A percentile compares a stretch with the other conserved stretches of the same genome.
phyloP scores from a whole-genome alignment of 345 rosid genomes.

The Alliaria petiolata region DNA sequence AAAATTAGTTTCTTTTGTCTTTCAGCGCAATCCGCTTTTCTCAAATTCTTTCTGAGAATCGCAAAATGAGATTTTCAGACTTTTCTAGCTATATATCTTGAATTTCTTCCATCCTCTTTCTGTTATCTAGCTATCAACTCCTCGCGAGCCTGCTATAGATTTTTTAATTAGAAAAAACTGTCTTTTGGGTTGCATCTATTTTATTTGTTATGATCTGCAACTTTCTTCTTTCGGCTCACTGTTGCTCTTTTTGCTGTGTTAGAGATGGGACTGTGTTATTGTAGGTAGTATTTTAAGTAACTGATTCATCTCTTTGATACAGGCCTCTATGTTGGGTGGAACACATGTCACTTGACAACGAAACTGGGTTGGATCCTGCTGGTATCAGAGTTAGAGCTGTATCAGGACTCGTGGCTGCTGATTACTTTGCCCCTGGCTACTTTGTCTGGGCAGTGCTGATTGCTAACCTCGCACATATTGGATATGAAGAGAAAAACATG shows the following conservation, averaged over 20 bases:
- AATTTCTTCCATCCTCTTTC: background rate
- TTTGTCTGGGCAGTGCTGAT: slow-evolving; percentile 98
- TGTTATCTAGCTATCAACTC: background rate
- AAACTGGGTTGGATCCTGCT: slow-evolving; percentile 88
- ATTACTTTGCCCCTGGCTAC: slow-evolving; percentile 93
- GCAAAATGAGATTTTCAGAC: background rate
- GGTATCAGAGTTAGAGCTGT: slow-evolving; percentile 82
- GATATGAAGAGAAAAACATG: slow-evolving; percentile 96
- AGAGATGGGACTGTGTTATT: background rate
- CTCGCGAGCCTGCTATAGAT: background rate
- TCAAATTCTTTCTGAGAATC: background rate
- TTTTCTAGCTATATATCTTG: background rate
- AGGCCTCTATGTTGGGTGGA: slow-evolving; percentile 98
- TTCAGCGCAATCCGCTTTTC: background rate
- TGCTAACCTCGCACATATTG: slow-evolving; percentile 89
- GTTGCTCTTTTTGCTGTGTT: background rate
- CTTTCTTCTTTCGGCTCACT: background rate
- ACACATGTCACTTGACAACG: slow-evolving; percentile 94
- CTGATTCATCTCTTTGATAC: background rate
- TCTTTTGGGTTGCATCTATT: background rate
- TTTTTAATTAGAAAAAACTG: background rate
- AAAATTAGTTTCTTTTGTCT: slow-evolving; percentile 8
- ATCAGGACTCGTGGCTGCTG: slow-evolving; percentile 96
- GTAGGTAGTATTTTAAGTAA: background rate
- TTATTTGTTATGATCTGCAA: background rate